These are phyloP conservation scores for Pyrenula massariospora DNA, from an alignment of 495 filamentous ascomycete species.

Conservation along the genomic window DNA sequence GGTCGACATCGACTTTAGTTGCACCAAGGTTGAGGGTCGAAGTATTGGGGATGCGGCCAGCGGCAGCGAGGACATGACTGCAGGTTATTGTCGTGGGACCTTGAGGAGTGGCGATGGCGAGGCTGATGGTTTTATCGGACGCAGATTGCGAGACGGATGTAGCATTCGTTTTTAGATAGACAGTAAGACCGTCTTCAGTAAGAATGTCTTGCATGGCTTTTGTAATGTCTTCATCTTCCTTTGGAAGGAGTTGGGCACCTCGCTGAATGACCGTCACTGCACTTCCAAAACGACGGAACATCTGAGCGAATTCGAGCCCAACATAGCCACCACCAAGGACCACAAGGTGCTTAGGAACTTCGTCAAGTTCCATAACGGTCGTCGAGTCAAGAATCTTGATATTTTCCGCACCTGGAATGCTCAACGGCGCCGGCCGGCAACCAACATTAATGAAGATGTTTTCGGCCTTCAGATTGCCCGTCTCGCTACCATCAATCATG, in stretches of 20 bases:
- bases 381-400: conserved; percentile 34
- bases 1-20: conserved; percentile 20
- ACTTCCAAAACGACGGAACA: conserved; percentile 32
- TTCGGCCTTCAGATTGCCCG: conserved; percentile 16
- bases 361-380: conserved; percentile 28
- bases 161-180: conserved; percentile 18
- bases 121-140: conserved; percentile 2
- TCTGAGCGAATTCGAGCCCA: conserved; percentile 39
- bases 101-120: conserved; percentile 5
- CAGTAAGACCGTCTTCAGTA: conserved; percentile 23
- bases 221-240: conserved; percentile 31
- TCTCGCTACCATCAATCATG: conserved; percentile 12
- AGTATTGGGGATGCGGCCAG: conserved; percentile 35
- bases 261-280: conserved; percentile 34
- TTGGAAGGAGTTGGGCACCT: conserved; percentile 22
- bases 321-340: conserved; percentile 39
- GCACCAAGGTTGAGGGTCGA: conserved; percentile 18
- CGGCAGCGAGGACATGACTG: conserved; percentile 33
- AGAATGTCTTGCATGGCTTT: conserved; percentile 21
- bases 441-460: conserved; percentile 35
- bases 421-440: conserved; percentile 23
- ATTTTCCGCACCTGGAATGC: conserved; percentile 19
- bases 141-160: conserved; percentile 3
- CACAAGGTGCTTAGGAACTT: conserved; percentile 33
- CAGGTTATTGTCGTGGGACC: conserved; percentile 14